Evolutionary conservation across 371 early-diverging fungal genomes (phyloP).

Genomic region (Amoeboaphelidium protococcarum): DNA sequence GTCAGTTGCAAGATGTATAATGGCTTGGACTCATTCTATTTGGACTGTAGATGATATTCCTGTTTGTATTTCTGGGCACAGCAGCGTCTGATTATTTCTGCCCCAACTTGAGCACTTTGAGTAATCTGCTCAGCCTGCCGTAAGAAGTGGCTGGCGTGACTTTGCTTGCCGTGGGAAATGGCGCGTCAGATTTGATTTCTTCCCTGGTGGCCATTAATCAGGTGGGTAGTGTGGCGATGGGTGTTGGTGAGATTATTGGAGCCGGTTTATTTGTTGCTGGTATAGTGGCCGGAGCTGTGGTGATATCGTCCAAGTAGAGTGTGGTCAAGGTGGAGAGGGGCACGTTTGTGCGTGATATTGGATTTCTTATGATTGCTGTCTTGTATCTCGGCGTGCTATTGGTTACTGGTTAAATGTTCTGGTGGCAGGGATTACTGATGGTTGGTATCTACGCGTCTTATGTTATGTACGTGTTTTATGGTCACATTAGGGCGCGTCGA

Average conservation of each 20-base stretch:
- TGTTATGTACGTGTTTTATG: background rate
- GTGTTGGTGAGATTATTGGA: constrained; percentile 52
- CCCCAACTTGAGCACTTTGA: background rate
- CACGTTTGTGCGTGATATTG: background rate
- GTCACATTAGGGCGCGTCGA: no score
- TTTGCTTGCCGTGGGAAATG: constrained; percentile 56
- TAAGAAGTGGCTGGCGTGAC: constrained; percentile 40
- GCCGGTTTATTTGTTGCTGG: constrained; percentile 44
- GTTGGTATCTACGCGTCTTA: background rate
- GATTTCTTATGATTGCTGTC: background rate
- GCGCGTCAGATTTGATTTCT: constrained; percentile 53
- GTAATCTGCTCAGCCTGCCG: background rate
- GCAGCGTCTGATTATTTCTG: background rate
- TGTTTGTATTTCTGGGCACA: background rate
- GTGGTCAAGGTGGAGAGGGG: background rate
- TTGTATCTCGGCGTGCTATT: background rate
- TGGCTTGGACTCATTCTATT: background rate
- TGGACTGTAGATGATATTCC: background rate
- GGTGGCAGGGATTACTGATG: background rate
- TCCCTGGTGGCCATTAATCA: constrained; percentile 41
- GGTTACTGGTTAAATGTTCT: background rate
- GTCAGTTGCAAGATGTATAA: background rate
- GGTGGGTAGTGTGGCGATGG: constrained; percentile 38
- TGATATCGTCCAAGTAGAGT: constrained; percentile 17
- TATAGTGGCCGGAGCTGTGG: constrained; percentile 45